Percentiles rank a stretch among this genome's conserved stretches.
Evolutionary conservation across 371 early-diverging fungal genomes (phyloP).

Genomic region (Syncephalastrum contaminatum): DNA sequence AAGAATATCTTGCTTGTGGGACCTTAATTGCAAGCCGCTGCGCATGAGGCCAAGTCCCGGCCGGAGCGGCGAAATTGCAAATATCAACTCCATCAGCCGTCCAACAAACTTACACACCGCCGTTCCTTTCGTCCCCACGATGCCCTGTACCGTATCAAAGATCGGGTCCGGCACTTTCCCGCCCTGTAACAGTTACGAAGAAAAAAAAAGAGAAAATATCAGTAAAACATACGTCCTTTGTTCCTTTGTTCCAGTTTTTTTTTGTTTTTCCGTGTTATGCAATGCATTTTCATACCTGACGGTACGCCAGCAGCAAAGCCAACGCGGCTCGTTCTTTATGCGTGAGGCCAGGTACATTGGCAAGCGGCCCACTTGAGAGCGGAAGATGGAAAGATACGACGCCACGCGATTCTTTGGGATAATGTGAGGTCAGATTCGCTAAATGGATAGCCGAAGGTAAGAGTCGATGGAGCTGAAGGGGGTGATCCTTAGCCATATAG

Average conservation of each 20-base stretch:
- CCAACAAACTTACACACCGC: slow-evolving; percentile 46
- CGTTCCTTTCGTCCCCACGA: slow-evolving; percentile 41
- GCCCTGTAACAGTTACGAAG: slow-evolving; percentile 25
- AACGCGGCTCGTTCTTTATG: slow-evolving; percentile 58
- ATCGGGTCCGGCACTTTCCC: slow-evolving; percentile 49
- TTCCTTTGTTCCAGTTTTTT: too few relatives aligned
- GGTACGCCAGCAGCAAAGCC: slow-evolving; percentile 50
- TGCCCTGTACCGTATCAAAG: slow-evolving; percentile 32
- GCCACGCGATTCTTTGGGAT: slow-evolving; percentile 63
- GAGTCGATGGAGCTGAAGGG: slow-evolving; percentile 47
- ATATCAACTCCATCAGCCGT: slow-evolving; percentile 43
- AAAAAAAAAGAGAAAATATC: too few relatives aligned
- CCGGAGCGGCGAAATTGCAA: slow-evolving; percentile 39
- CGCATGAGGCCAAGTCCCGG: slow-evolving; percentile 36
- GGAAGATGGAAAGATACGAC: slow-evolving; percentile 61
- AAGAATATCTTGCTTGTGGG: neutral
- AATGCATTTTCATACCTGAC: slow-evolving; percentile 14
- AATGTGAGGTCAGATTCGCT: slow-evolving; percentile 53
- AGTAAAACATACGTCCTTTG: too few relatives aligned
- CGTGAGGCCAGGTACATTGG: slow-evolving; percentile 57
- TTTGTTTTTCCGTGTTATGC: too few relatives aligned
- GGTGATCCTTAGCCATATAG: slow-evolving; percentile 31
- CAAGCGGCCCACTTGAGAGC: slow-evolving; percentile 56
- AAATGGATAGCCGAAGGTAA: slow-evolving; percentile 54
- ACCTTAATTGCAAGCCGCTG: slow-evolving; percentile 21